A percentile compares a stretch with the other conserved stretches of the same genome.
phyloP scores from a whole-genome alignment of 805 yeast species.

The Saccharomycopsis sp. region DNA sequence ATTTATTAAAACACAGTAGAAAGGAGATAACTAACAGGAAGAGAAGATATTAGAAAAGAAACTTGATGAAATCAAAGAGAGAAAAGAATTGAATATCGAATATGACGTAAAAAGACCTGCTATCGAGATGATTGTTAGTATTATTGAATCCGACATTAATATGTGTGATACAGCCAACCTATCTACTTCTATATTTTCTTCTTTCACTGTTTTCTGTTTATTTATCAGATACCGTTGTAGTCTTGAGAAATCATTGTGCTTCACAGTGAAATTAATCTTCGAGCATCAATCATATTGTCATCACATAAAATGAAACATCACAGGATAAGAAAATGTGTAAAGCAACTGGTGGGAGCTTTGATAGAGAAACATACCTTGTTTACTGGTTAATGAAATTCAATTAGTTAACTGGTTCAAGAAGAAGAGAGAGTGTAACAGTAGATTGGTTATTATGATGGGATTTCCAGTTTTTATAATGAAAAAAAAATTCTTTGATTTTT shows the following conservation, averaged over 20 bases:
- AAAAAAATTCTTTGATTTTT: background rate
- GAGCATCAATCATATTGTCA: conserved; percentile 1
- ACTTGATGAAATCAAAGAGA: too few species aligned
- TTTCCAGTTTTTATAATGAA: background rate
- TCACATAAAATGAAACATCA: background rate
- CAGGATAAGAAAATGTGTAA: background rate
- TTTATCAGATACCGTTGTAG: conserved; percentile 2
- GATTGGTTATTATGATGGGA: background rate
- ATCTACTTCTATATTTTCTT: too few species aligned
- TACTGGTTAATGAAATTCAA: background rate
- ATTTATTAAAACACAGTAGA: background rate
- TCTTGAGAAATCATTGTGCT: conserved; percentile 4
- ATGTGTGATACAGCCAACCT: background rate
- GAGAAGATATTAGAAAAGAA: background rate
- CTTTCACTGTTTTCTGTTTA: background rate
- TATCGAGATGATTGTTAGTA: background rate
- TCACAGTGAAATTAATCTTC: conserved; percentile 2
- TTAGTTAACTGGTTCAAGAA: background rate
- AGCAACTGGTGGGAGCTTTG: background rate
- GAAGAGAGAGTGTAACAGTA: background rate
- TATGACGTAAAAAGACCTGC: background rate
- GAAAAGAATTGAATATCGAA: background rate
- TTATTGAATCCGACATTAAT: background rate
- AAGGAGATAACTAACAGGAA: background rate
- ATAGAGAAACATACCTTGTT: background rate